phyloP scores from a whole-genome alignment of 2,329 filamentous ascomycete species.

The Aspergillus sp. region DNA sequence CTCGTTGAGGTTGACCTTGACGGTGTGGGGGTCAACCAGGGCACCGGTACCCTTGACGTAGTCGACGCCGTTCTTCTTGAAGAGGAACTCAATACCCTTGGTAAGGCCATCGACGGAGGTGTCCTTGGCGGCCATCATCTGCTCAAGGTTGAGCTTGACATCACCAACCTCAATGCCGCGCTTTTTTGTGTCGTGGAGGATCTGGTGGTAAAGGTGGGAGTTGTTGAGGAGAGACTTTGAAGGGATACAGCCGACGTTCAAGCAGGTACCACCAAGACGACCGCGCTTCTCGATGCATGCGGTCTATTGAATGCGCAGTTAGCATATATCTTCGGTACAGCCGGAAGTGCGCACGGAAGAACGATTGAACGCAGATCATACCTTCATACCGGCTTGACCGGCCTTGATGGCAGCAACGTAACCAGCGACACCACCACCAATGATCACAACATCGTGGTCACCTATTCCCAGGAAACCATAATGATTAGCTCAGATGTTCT shows the following conservation, averaged over 20 bases:
- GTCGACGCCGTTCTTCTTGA: constrained; percentile 99
- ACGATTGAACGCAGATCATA: constrained; percentile 34
- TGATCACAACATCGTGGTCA: constrained; percentile 95
- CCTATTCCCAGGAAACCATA: constrained; percentile 45
- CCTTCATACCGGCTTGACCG: constrained; percentile 94
- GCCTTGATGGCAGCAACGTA: constrained; percentile 99
- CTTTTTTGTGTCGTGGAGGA: constrained; percentile 93
- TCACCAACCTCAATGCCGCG: constrained; percentile 96
- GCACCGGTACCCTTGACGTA: constrained; percentile 91
- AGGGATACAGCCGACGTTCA: constrained; percentile 98
- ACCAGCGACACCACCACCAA: constrained; percentile 94
- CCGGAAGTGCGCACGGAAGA: constrained; percentile 6
- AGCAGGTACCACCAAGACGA: constrained; percentile 86
- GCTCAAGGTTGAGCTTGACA: constrained; percentile 87
- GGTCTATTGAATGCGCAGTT: constrained; percentile 52
- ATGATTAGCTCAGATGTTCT: constrained; percentile 1
- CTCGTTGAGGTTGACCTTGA: constrained; percentile 84
- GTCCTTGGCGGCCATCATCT: constrained; percentile 99
- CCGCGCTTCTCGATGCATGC: constrained; percentile 98
- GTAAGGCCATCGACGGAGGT: constrained; percentile 80
- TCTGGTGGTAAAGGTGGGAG: constrained; percentile 95
- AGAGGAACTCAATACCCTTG: constrained; percentile 94
- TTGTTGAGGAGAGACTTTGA: constrained; percentile 99
- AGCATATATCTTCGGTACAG: neutral
- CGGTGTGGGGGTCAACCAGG: constrained; percentile 81